Conservation (phyloP, 768 basidiomycete genomes). For the Pleurotus ostreatus region DNA sequence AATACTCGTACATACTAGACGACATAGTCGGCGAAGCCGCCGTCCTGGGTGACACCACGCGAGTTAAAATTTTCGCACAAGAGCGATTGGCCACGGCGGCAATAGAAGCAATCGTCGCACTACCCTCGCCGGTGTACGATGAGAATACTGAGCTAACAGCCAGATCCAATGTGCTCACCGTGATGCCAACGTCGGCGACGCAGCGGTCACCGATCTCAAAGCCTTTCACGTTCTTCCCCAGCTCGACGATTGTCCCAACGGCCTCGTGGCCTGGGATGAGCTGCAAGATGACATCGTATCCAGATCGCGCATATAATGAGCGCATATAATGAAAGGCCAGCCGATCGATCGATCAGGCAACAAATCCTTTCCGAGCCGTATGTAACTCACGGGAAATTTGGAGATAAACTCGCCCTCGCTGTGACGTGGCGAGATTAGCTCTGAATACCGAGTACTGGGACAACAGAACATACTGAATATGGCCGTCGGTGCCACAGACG, state of each 20-base stretch:
- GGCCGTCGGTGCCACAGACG: slow-evolving; percentile 60
- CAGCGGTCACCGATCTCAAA: slow-evolving; percentile 63
- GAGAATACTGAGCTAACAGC: slow-evolving; percentile 4
- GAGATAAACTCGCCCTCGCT: slow-evolving; percentile 12
- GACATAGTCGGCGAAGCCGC: slow-evolving; percentile 89
- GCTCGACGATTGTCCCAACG: slow-evolving; percentile 12
- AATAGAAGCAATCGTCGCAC: slow-evolving; percentile 87
- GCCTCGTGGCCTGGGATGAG: slow-evolving; percentile 11
- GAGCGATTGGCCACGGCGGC: slow-evolving; percentile 76
- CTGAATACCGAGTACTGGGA: slow-evolving; percentile 30
- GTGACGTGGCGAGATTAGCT: not conserved
- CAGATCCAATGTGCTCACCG: slow-evolving; percentile 26
- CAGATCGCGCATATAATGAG: not conserved
- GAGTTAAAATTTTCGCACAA: slow-evolving; percentile 84
- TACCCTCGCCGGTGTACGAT: slow-evolving; percentile 20
- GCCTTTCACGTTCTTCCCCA: slow-evolving; percentile 51
- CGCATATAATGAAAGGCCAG: not conserved
- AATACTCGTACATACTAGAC: slow-evolving; percentile 53
- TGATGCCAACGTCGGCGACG: slow-evolving; percentile 59
- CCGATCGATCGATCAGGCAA: slow-evolving; percentile 9
- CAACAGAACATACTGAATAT: slow-evolving; percentile 36
- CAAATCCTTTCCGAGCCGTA: not conserved
- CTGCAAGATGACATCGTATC: not conserved
- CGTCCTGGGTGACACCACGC: slow-evolving; percentile 75
- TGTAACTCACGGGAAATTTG: slow-evolving; percentile 9